phyloP scores from a whole-genome alignment of 768 basidiomycete species.

The Fomitopsis pulvina region DNA sequence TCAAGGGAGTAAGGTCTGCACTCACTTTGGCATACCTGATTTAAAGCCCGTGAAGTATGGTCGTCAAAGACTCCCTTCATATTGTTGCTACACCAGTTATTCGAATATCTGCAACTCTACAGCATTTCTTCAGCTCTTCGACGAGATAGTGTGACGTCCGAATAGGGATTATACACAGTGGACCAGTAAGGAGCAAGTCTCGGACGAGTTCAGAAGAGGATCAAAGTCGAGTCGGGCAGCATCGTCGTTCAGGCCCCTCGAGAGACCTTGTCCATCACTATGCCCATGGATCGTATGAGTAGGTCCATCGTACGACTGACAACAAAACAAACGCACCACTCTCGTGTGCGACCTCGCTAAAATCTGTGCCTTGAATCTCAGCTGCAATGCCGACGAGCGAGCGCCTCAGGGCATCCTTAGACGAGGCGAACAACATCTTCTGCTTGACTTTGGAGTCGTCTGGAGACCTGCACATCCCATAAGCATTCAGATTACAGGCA shows the following conservation, averaged over 20 bases:
- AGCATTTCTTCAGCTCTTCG: constrained; percentile 16
- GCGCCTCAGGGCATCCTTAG: constrained; percentile 71
- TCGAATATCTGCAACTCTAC: constrained; percentile 19
- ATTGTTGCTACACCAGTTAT: constrained; percentile 8
- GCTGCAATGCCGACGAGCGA: constrained; percentile 67
- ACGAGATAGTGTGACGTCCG: constrained; percentile 5
- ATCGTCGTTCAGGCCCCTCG: constrained; percentile 14
- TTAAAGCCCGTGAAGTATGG: too few species aligned
- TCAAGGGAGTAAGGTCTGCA: too few species aligned
- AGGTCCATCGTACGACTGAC: not conserved
- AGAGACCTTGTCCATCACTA: constrained; percentile 24
- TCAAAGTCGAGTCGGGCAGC: not conserved
- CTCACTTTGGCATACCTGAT: too few species aligned
- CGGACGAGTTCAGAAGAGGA: constrained; percentile 1
- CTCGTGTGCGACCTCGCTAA: constrained; percentile 63
- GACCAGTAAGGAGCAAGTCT: constrained; percentile 10
- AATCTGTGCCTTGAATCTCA: constrained; percentile 86
- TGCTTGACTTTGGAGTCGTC: constrained; percentile 78
- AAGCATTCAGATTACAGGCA: not conserved
- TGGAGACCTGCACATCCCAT: constrained; percentile 59
- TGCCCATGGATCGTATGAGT: not conserved
- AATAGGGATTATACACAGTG: constrained; percentile 1
- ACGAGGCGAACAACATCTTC: constrained; percentile 93
- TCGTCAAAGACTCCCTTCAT: not conserved
- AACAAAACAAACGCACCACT: constrained; percentile 36